Percentiles rank a stretch among this genome's conserved stretches.
Conservation (phyloP, 2,329 filamentous ascomycete species). For the Lachnellula subtilissima region DNA sequence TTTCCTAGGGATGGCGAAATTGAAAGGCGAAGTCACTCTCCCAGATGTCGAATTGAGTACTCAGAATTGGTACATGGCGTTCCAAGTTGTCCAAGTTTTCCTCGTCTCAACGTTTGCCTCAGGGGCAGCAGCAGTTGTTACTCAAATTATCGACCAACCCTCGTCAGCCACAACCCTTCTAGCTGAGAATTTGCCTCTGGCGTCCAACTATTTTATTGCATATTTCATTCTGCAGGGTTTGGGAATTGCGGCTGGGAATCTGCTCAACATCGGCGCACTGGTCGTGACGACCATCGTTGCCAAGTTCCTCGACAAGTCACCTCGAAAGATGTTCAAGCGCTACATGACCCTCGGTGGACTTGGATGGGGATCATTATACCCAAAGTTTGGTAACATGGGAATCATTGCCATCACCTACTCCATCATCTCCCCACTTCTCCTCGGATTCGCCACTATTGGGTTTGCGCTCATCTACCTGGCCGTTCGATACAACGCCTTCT, state of each 20-base stretch:
- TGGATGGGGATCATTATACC: conserved; percentile 79
- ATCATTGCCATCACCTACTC: conserved; percentile 82
- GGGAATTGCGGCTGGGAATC: conserved; percentile 65
- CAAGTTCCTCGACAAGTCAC: conserved; percentile 69
- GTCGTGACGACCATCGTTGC: conserved; percentile 69
- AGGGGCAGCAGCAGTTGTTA: conserved; percentile 67
- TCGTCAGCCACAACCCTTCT: conserved; percentile 57
- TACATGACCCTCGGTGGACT: conserved; percentile 72
- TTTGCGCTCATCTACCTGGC: conserved; percentile 78
- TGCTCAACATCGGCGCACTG: conserved; percentile 71
- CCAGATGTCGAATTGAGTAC: conserved; percentile 80
- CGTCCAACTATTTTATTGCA: conserved; percentile 90
- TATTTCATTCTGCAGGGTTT: conserved; percentile 93
- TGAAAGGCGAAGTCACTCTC: conserved; percentile 72
- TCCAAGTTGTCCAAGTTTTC: conserved; percentile 89
- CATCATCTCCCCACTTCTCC: conserved; percentile 77
- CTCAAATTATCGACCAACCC: conserved; percentile 60
- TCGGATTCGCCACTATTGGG: conserved; percentile 75
- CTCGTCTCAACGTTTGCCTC: conserved; percentile 79
- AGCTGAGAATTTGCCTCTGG: conserved; percentile 69
- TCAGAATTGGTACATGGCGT: conserved; percentile 86
- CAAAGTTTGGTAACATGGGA: conserved; percentile 72
- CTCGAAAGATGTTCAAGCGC: conserved; percentile 71
- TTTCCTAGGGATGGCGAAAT: conserved; percentile 62
- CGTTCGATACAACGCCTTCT: conserved; percentile 85